Evolutionary conservation across 345 rosid genomes (phyloP).

Genomic region (Eucalyptus viminalis): DNA sequence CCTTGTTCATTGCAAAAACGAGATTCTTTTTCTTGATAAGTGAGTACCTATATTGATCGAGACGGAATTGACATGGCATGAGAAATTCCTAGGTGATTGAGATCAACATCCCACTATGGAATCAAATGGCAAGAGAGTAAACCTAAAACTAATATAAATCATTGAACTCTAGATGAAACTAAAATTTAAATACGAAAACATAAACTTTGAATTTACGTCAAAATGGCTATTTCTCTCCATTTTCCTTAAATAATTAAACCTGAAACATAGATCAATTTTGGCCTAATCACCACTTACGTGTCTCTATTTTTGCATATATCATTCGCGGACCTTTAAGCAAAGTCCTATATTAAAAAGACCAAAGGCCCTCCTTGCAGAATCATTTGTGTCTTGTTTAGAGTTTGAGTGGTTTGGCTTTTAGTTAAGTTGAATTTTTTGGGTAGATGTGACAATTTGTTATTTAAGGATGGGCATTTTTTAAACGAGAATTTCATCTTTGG

Average conservation of each 20-base stretch:
- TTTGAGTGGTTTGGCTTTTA: neutral
- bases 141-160: neutral
- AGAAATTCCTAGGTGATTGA: neutral
- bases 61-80: neutral
- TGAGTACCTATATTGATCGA: neutral
- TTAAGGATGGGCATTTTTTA: neutral
- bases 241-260: neutral
- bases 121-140: neutral
- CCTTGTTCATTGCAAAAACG: neutral
- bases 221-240: neutral
- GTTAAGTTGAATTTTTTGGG: neutral
- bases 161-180: neutral
- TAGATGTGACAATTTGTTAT: neutral
- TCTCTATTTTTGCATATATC: neutral
- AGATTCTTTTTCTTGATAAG: neutral
- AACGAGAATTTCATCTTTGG: neutral
- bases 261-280: neutral
- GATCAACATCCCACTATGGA: neutral
- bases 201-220: neutral
- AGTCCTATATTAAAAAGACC: neutral
- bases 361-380: neutral
- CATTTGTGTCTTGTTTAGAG: neutral
- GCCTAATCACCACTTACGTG: neutral
- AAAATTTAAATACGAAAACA: neutral
- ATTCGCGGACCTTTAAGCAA: neutral